Evolutionary conservation across 768 basidiomycete species (phyloP).

Genomic region (Amanita pallidorosea): DNA sequence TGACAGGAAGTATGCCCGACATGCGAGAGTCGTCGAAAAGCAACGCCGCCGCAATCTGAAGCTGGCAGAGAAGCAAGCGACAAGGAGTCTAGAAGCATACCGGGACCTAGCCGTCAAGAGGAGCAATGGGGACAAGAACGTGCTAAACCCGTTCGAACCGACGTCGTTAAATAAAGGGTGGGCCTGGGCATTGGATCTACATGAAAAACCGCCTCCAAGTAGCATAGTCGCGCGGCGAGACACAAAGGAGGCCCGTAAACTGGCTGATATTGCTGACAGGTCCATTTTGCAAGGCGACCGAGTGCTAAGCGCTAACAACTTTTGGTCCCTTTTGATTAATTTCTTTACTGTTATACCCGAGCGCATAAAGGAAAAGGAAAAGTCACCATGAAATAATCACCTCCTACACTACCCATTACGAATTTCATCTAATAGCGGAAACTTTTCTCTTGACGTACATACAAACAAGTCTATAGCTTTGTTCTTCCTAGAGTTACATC

Average conservation of each 20-base stretch:
- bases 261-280: slow-evolving; percentile 68
- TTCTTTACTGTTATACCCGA: slow-evolving; percentile 48
- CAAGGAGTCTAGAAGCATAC: slow-evolving; percentile 40
- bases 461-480: slow-evolving; percentile 17
- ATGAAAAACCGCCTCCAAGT: slow-evolving; percentile 82
- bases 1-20: slow-evolving; percentile 55
- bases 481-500: slow-evolving; percentile 15
- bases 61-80: slow-evolving; percentile 51
- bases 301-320: slow-evolving; percentile 52
- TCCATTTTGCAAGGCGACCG: slow-evolving; percentile 47
- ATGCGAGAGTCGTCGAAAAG: slow-evolving; percentile 50
- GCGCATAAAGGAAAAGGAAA: slow-evolving; percentile 12
- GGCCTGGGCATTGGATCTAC: slow-evolving; percentile 76
- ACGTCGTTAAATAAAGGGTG: slow-evolving; percentile 31
- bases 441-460: not conserved
- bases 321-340: slow-evolving; percentile 61
- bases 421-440: not conserved
- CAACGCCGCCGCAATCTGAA: slow-evolving; percentile 55
- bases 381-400: not conserved
- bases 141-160: not conserved
- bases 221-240: slow-evolving; percentile 88
- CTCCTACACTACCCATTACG: not conserved
- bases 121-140: slow-evolving; percentile 11
- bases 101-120: slow-evolving; percentile 24
- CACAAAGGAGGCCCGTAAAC: slow-evolving; percentile 63